Percentiles rank a stretch among this genome's conserved stretches.
These are phyloP conservation scores for Tetrapisispora namnaoensis DNA, from an alignment of 805 yeast genomes.

Conservation along the genomic window DNA sequence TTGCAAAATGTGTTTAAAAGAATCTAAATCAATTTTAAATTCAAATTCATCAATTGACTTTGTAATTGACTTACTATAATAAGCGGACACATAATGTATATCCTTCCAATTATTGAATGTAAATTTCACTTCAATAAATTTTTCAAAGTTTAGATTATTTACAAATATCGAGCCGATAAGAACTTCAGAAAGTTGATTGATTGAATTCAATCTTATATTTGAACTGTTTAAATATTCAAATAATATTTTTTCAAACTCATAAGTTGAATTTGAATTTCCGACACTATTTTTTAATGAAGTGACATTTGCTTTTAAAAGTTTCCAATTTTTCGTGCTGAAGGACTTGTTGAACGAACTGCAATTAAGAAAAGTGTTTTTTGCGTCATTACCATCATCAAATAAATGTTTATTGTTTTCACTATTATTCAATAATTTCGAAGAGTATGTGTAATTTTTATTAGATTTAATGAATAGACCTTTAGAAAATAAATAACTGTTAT, in stretches of 20 bases:
- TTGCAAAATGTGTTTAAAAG: constrained; percentile 20
- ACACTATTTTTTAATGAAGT: background rate
- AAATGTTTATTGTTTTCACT: background rate
- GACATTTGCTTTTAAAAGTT: background rate
- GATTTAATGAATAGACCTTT: background rate
- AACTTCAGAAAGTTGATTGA: constrained; percentile 6
- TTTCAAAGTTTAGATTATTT: constrained; percentile 27
- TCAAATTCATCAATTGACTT: constrained; percentile 23
- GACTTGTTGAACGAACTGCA: background rate
- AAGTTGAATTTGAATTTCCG: background rate
- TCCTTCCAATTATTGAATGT: constrained; percentile 28
- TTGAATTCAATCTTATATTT: constrained; percentile 14
- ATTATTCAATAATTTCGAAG: background rate
- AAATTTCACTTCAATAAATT: constrained; percentile 26
- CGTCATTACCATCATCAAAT: background rate
- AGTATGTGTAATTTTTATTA: background rate
- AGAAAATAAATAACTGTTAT: constrained; percentile 1
- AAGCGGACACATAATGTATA: constrained; percentile 24
- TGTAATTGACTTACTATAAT: constrained; percentile 19
- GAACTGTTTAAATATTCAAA: constrained; percentile 3
- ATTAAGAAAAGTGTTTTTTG: background rate
- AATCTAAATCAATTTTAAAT: constrained; percentile 23
- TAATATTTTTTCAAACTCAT: background rate
- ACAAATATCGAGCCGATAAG: constrained; percentile 23
- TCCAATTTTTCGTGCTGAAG: background rate